A percentile compares a stretch with the other conserved stretches of the same genome.
Evolutionary conservation across 768 basidiomycete genomes (phyloP).

Genomic region (Hygrocybe punicea): DNA sequence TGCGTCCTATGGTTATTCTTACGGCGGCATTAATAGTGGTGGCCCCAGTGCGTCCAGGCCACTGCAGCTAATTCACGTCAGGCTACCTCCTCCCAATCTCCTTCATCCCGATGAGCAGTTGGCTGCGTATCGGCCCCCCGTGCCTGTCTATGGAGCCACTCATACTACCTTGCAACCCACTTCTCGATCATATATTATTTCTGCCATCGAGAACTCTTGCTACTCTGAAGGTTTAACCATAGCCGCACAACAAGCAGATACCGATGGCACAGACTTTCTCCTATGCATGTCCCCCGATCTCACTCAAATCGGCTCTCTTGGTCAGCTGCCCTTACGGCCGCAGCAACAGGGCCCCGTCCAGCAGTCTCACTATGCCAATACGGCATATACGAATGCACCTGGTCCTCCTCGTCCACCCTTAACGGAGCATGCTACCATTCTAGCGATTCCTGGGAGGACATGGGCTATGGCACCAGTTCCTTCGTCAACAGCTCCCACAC

Average conservation of each 20-base stretch:
- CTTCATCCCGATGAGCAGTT: slow-evolving; percentile 73
- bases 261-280: slow-evolving; percentile 69
- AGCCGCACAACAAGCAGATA: slow-evolving; percentile 70
- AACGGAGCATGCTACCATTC: slow-evolving; percentile 70
- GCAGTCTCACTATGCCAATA: slow-evolving; percentile 35
- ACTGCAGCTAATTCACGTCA: slow-evolving; percentile 72
- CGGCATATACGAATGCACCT: slow-evolving; percentile 36
- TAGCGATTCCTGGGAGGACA: slow-evolving; percentile 78
- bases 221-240: slow-evolving; percentile 66
- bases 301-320: slow-evolving; percentile 65
- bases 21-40: slow-evolving; percentile 34
- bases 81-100: slow-evolving; percentile 71
- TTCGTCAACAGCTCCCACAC: slow-evolving; percentile 15
- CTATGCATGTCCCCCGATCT: slow-evolving; percentile 75
- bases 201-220: slow-evolving; percentile 57
- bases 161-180: slow-evolving; percentile 45
- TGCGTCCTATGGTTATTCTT: slow-evolving; percentile 47
- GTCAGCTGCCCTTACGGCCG: slow-evolving; percentile 50
- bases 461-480: slow-evolving; percentile 75
- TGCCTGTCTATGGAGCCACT: slow-evolving; percentile 47
- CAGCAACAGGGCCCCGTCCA: slow-evolving; percentile 39
- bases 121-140: slow-evolving; percentile 45
- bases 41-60: slow-evolving; percentile 36
- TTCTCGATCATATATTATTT: slow-evolving; percentile 56
- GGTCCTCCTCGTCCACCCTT: slow-evolving; percentile 54